Evolutionary conservation across 495 filamentous ascomycete genomes (phyloP).

Genomic region (Endocarpon pusillum): DNA sequence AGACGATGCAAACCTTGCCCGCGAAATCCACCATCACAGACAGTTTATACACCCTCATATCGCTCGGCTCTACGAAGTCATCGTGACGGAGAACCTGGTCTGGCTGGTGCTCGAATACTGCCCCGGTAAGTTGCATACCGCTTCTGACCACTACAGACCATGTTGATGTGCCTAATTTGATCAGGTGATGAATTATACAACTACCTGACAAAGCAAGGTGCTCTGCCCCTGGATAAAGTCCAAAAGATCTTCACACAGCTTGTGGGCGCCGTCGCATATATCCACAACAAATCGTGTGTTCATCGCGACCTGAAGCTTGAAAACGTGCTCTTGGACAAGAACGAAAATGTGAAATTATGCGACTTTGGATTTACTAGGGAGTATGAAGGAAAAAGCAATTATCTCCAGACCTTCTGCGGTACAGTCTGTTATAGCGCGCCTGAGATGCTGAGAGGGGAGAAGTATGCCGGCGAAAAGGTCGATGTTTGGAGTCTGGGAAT

Average conservation of each 20-base stretch:
- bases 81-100: constrained; percentile 84
- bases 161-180: constrained; percentile 4
- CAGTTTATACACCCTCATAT: constrained; percentile 98
- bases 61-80: constrained; percentile 89
- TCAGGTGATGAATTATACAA: constrained; percentile 93
- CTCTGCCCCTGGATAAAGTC: constrained; percentile 71
- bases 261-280: constrained; percentile 87
- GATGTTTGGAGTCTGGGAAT: constrained; percentile 97
- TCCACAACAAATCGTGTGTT: constrained; percentile 88
- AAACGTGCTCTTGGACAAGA: constrained; percentile 91
- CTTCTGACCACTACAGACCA: background rate
- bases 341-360: constrained; percentile 96
- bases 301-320: constrained; percentile 95
- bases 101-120: constrained; percentile 97
- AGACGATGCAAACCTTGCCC: constrained; percentile 83
- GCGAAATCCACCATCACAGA: constrained; percentile 95
- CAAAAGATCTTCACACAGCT: constrained; percentile 93
- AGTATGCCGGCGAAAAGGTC: constrained; percentile 92
- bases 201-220: constrained; percentile 74
- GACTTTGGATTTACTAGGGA: constrained; percentile 97
- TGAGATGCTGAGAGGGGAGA: constrained; percentile 96
- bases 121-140: constrained; percentile 54
- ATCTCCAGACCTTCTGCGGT: constrained; percentile 93
- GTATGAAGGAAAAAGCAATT: constrained; percentile 88
- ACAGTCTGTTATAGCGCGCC: constrained; percentile 96